Evolutionary conservation across 257 asterid species (phyloP), one percentile per base, ranked within the genome.

Genomic region (Thymus mandschuricus): DNA sequence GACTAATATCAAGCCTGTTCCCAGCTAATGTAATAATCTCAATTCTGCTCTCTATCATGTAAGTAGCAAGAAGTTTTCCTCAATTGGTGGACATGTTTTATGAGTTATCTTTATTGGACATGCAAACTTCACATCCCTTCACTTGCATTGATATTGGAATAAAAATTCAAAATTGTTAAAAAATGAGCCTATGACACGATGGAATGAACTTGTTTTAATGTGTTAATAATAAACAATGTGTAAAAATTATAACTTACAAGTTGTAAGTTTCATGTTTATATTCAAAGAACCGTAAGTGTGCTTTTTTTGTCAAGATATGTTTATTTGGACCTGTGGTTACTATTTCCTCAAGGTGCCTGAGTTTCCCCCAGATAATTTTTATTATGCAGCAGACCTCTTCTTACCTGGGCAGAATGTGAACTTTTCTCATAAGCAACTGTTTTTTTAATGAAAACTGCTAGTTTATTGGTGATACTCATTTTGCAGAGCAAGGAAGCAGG

Each of bases 401-500:
- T 55, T 55, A 52, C 31, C 33, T 52, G 58, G 33, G 60, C 6
- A 50, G n/a, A 50, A 12, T 50, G 29, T 50, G 2, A 9, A 43
- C 1, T 43, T 9, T 43, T 43, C 2, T 43, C 11, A 4, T 43
- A 33, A 5, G 41, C 7, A 8, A 5, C 15, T 28, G 21, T 49
- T 31, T 51, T 28, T 33, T 27, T 8, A 1, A 6, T 44, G 1
- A 67, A 10, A 54, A 28, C 30, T 13, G 10, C 75, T 75, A 43
- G 61, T 49, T 65, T 13, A 60, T 9, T 30, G 52, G 29, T 58
- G 28, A 43, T 65, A n/a, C 57, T 54, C 31, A 56, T 56, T 52
- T 73, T 83, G 85, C 90, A 85, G 96, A 82, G 45, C 85, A 57
- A 62, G 84, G 82, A 56, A 79, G 87, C 86, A 72, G 76, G 73